Conservation (phyloP, 331 rosid genomes). For the Malus hybrid region DNA sequence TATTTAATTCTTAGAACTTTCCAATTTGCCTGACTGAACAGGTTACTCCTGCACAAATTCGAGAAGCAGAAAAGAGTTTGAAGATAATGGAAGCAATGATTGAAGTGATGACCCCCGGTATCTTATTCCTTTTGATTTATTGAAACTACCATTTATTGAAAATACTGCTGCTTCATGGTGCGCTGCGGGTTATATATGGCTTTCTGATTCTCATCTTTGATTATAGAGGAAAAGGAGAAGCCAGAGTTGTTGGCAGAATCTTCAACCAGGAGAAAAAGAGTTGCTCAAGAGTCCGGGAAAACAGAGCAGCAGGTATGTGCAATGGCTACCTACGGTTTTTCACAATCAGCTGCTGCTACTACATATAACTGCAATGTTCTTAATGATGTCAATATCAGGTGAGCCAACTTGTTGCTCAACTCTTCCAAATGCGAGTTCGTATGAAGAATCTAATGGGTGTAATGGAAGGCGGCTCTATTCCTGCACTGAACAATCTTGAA, state of each 20-base stretch:
- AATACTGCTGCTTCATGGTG: background rate
- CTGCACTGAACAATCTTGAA: constrained; percentile 77
- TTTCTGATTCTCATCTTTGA: constrained; percentile 18
- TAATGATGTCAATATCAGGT: constrained; percentile 40
- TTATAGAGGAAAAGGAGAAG: constrained; percentile 88
- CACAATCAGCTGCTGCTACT: background rate
- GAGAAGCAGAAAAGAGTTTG: constrained; percentile 93
- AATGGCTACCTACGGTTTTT: background rate
- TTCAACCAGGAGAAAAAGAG: constrained; percentile 74
- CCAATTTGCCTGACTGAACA: constrained; percentile 19
- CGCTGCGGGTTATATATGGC: background rate
- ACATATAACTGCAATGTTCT: background rate
- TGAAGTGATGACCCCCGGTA: constrained; percentile 98
- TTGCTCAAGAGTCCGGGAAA: constrained; percentile 91
- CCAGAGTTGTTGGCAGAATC: constrained; percentile 95
- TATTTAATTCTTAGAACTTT: constrained; percentile 1
- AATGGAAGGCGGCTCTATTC: constrained; percentile 86
- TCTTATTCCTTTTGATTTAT: background rate
- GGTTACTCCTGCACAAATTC: constrained; percentile 97
- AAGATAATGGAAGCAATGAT: constrained; percentile 89
- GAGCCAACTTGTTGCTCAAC: constrained; percentile 85
- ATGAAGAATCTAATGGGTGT: constrained; percentile 92
- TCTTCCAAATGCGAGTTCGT: constrained; percentile 96
- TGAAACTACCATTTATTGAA: background rate
- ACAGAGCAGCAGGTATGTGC: constrained; percentile 82